These are phyloP conservation scores for Raffaelea ambrosiae DNA, from an alignment of 2,329 filamentous ascomycete genomes.

Conservation along the genomic window DNA sequence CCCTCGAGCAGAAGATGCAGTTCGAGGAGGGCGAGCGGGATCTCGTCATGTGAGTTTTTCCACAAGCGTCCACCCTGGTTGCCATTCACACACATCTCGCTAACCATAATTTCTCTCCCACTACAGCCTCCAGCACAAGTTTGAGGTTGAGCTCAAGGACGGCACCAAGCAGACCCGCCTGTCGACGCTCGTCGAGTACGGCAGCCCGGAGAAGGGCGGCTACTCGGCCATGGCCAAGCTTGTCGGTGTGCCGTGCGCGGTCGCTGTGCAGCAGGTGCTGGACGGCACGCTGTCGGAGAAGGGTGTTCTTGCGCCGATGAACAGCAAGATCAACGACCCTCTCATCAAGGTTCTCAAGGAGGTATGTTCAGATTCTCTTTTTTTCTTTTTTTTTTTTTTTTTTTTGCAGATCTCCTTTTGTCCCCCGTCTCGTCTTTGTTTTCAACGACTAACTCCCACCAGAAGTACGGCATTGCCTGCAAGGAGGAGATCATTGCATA, in stretches of 20 bases:
- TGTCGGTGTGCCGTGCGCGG: conserved; percentile 56
- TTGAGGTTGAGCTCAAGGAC: conserved; percentile 75
- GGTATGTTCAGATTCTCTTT: conserved; percentile 6
- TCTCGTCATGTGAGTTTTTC: conserved; percentile 50
- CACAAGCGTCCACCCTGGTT: no score
- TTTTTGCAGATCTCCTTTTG: background rate
- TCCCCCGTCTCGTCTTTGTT: background rate
- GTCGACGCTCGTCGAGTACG: conserved; percentile 76
- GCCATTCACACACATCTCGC: no score
- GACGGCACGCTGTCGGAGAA: conserved; percentile 55
- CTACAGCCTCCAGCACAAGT: conserved; percentile 64
- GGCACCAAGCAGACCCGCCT: conserved; percentile 69
- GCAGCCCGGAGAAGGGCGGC: conserved; percentile 42
- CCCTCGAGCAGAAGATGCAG: conserved; percentile 85
- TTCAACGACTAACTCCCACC: background rate
- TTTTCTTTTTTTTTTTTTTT: background rate
- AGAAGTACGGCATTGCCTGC: conserved; percentile 14
- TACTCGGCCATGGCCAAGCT: conserved; percentile 80
- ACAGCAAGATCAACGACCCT: conserved; percentile 53
- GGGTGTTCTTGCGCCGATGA: conserved; percentile 62
- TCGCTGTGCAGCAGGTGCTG: conserved; percentile 57
- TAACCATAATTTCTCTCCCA: background rate
- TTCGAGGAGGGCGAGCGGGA: conserved; percentile 78
- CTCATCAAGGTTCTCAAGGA: conserved; percentile 72
- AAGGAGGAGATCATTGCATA: conserved; percentile 14